A percentile compares a stretch with the other conserved stretches of the same genome.
phyloP scores from a whole-genome alignment of 2,329 filamentous ascomycete species.

The Salinomyces thailandicus region DNA sequence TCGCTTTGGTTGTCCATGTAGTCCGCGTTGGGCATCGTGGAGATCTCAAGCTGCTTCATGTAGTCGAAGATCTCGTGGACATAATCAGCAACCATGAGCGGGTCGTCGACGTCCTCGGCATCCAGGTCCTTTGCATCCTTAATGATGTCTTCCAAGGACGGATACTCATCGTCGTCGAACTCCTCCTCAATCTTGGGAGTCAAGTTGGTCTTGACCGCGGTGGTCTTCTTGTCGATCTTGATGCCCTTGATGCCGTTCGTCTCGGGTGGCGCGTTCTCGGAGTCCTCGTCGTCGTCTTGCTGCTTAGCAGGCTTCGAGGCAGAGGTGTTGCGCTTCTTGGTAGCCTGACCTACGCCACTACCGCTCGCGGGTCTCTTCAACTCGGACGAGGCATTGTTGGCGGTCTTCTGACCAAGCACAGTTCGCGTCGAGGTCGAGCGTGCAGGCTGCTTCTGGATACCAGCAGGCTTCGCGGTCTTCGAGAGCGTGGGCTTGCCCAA shows the following conservation, averaged over 20 bases:
- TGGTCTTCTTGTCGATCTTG: constrained; percentile 38
- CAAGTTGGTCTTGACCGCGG: constrained; percentile 23
- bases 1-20: constrained; percentile 96
- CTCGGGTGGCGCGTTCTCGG: constrained; percentile 58
- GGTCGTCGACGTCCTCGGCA: constrained; percentile 79
- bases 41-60: constrained; percentile 71
- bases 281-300: constrained; percentile 46
- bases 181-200: constrained; percentile 20
- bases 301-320: constrained; percentile 39
- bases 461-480: constrained; percentile 68
- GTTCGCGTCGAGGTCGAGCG: constrained; percentile 46
- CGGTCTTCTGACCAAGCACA: constrained; percentile 57
- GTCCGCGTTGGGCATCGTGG: constrained; percentile 73
- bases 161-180: constrained; percentile 27
- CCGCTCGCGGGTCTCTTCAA: constrained; percentile 64
- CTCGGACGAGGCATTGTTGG: constrained; percentile 49
- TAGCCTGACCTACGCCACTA: constrained; percentile 51
- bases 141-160: constrained; percentile 28
- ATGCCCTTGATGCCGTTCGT: constrained; percentile 36
- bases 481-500: constrained; percentile 55
- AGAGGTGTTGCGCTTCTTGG: constrained; percentile 58
- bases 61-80: constrained; percentile 97
- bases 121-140: constrained; percentile 57
- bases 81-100: constrained; percentile 96
- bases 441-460: constrained; percentile 60